phyloP scores from a whole-genome alignment of 306 rosid genomes.

The Cotoneaster glaucophyllus region DNA sequence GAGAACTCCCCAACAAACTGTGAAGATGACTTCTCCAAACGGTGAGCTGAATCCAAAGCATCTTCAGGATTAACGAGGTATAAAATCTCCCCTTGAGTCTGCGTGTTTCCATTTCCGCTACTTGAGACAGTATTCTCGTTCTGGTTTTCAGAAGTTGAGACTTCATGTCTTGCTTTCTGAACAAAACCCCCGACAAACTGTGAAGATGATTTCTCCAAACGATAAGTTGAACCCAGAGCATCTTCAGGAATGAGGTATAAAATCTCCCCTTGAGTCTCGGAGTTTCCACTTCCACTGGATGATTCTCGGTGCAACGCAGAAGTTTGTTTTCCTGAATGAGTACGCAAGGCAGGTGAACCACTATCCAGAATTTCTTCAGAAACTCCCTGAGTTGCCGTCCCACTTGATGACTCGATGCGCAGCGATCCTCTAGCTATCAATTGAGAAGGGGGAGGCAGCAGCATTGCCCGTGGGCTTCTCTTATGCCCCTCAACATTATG shows the following conservation, averaged over 20 bases:
- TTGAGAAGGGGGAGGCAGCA: conserved; percentile 56
- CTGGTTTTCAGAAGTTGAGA: conserved; percentile 41
- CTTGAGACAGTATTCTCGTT: conserved; percentile 23
- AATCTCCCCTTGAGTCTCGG: conserved; percentile 32
- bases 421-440: conserved; percentile 33
- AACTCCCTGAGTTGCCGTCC: conserved; percentile 25
- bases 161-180: conserved; percentile 50
- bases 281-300: conserved; percentile 23
- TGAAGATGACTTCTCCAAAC: conserved; percentile 51
- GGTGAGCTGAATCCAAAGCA: conserved; percentile 56
- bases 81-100: conserved; percentile 27
- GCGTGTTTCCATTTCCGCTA: conserved; percentile 28
- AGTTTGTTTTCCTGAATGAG: conserved; percentile 18
- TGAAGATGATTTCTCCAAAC: conserved; percentile 51
- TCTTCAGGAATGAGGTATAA: conserved; percentile 41
- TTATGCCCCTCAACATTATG: conserved; percentile 30
- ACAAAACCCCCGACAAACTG: conserved; percentile 59
- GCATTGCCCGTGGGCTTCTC: conserved; percentile 33
- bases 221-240: conserved; percentile 61
- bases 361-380: conserved; percentile 41
- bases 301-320: conserved; percentile 33
- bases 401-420: conserved; percentile 25
- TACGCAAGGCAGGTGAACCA: conserved; percentile 20
- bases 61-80: conserved; percentile 41
- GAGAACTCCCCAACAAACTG: conserved; percentile 61